Conservation (phyloP, 306 rosid species). For the Pterocarpus santalinus region DNA sequence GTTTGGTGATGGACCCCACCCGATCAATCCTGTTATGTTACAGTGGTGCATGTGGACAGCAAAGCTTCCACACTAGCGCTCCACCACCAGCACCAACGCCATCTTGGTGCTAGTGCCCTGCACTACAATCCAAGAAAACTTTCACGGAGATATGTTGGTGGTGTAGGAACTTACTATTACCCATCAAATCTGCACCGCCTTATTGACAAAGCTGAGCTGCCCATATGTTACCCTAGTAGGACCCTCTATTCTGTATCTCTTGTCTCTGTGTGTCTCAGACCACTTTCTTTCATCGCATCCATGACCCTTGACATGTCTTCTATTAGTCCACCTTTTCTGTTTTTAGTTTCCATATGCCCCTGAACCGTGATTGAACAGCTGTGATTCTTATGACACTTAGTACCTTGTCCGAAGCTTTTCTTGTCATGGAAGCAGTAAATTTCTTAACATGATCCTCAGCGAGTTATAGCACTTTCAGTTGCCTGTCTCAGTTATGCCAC, state of each 20-base stretch:
- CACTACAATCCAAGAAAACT: conserved; percentile 38
- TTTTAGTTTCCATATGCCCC: neutral
- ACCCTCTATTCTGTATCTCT: too few species aligned
- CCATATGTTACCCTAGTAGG: neutral
- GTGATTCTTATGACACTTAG: neutral
- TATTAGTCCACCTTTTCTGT: conserved; percentile 1
- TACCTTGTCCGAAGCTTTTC: neutral
- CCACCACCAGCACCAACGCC: neutral
- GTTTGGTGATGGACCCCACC: neutral
- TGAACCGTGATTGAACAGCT: neutral
- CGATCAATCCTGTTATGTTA: neutral
- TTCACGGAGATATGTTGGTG: conserved; percentile 41
- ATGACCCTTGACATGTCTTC: neutral
- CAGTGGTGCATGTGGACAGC: conserved; percentile 31
- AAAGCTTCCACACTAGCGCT: neutral
- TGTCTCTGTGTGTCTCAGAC: too few species aligned
- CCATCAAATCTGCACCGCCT: too few species aligned
- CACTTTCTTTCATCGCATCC: neutral
- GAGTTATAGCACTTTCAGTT: neutral
- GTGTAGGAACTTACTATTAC: neutral
- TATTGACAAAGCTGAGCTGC: too few species aligned
- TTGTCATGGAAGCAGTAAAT: neutral
- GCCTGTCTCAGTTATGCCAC: neutral
- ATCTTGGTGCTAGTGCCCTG: neutral
- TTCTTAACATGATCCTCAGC: neutral